Evolutionary conservation across 441 rosid genomes (phyloP).

Genomic region (Sinapis alba): DNA sequence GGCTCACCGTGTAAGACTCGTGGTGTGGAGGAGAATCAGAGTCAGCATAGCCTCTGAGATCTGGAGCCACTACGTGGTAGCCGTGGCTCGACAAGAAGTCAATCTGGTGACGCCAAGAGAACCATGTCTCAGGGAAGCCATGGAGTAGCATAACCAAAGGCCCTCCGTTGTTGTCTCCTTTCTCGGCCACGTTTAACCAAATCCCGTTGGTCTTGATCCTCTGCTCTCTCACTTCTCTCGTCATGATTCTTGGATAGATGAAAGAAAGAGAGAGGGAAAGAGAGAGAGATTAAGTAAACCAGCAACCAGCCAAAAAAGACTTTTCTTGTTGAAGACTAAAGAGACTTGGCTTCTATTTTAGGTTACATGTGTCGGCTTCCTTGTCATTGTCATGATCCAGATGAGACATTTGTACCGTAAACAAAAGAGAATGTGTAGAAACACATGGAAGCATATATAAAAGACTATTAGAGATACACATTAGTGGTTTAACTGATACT

Average conservation of each 20-base stretch:
- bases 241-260: conserved; percentile 16
- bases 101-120: conserved; percentile 80
- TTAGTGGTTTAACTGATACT: too few relatives aligned
- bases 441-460: background rate
- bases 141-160: conserved; percentile 65
- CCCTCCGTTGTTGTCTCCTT: conserved; percentile 52
- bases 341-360: background rate
- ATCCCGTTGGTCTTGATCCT: conserved; percentile 60
- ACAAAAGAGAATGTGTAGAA: background rate
- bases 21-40: conserved; percentile 53
- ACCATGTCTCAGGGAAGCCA: conserved; percentile 82
- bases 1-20: conserved; percentile 49
- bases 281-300: background rate
- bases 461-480: background rate
- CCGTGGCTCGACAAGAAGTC: conserved; percentile 53
- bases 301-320: conserved; percentile 19
- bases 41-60: conserved; percentile 69
- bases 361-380: background rate
- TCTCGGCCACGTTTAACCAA: conserved; percentile 58
- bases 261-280: background rate
- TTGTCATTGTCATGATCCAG: background rate
- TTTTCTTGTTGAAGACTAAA: background rate
- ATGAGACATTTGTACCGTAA: background rate
- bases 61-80: conserved; percentile 73
- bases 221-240: conserved; percentile 43